phyloP scores from a whole-genome alignment of 2,329 filamentous ascomycete species.

The Westerdykella aurantiaca region DNA sequence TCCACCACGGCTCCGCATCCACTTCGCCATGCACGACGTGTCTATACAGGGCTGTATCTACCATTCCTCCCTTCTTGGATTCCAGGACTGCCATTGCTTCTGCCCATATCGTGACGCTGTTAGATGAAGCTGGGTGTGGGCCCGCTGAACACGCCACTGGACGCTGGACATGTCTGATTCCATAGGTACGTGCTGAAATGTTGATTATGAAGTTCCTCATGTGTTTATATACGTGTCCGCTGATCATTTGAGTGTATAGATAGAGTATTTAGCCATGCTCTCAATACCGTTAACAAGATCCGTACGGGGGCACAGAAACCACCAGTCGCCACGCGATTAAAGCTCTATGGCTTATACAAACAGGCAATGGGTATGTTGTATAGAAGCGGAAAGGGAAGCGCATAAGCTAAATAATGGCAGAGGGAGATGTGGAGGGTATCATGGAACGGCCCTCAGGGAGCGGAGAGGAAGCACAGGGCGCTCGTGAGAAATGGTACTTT shows the following conservation, averaged over 20 bases:
- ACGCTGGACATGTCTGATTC: slow-evolving; percentile 37
- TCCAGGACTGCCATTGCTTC: background rate
- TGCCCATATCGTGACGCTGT: slow-evolving; percentile 5
- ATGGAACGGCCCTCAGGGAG: slow-evolving; percentile 69
- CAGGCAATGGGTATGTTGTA: slow-evolving; percentile 71
- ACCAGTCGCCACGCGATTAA: slow-evolving; percentile 75
- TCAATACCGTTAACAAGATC: slow-evolving; percentile 98
- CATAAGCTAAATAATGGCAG: slow-evolving; percentile 38
- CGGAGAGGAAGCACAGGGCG: slow-evolving; percentile 47
- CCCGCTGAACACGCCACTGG: slow-evolving; percentile 10
- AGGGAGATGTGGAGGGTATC: slow-evolving; percentile 90
- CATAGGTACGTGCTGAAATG: slow-evolving; percentile 29
- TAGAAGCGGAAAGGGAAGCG: background rate
- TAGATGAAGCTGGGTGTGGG: slow-evolving; percentile 17
- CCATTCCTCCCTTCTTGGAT: slow-evolving; percentile 1
- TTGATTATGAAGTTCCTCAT: slow-evolving; percentile 1
- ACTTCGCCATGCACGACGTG: slow-evolving; percentile 21
- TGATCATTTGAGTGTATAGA: slow-evolving; percentile 49
- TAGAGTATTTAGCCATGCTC: slow-evolving; percentile 96
- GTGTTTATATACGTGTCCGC: slow-evolving; percentile 1
- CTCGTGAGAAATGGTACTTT: slow-evolving; percentile 61
- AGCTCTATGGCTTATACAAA: slow-evolving; percentile 97
- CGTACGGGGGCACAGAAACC: slow-evolving; percentile 88
- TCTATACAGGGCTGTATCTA: slow-evolving; percentile 3
- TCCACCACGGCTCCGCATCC: slow-evolving; percentile 16